phyloP scores from a whole-genome alignment of 2,329 filamentous ascomycete species.

The Raffaelea ambrosiae region DNA sequence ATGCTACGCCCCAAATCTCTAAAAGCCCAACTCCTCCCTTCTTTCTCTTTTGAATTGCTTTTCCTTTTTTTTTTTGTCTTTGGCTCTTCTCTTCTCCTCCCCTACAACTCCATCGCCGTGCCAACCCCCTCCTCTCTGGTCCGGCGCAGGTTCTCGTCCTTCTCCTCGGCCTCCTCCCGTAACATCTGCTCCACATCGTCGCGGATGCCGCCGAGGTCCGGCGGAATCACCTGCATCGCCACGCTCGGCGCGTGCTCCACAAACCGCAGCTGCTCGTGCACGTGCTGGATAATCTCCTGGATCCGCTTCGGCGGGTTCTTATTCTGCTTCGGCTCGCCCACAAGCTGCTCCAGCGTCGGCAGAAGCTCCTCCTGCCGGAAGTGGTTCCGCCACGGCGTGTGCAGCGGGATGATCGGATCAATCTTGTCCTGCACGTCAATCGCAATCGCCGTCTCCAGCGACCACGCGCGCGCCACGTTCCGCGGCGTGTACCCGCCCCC shows the following conservation, averaged over 20 bases:
- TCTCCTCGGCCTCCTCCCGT: conserved; percentile 55
- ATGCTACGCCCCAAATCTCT: no score
- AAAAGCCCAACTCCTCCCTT: background rate
- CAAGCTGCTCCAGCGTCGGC: conserved; percentile 68
- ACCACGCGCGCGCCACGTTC: conserved; percentile 95
- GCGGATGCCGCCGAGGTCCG: conserved; percentile 60
- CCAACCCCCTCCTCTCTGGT: conserved; percentile 50
- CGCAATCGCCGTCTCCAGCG: conserved; percentile 88
- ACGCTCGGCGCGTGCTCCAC: conserved; percentile 80
- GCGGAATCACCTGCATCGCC: conserved; percentile 72
- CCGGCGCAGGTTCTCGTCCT: conserved; percentile 43
- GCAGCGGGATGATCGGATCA: conserved; percentile 61
- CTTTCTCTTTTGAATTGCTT: background rate
- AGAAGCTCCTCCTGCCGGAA: conserved; percentile 86
- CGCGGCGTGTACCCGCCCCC: conserved; percentile 94
- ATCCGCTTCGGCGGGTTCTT: conserved; percentile 71
- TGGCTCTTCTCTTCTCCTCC: background rate
- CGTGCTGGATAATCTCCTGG: conserved; percentile 64
- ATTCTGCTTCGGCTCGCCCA: conserved; percentile 64
- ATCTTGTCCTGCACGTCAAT: conserved; percentile 67
- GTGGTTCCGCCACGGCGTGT: conserved; percentile 79
- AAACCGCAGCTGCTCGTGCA: conserved; percentile 80
- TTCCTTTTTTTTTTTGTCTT: background rate
- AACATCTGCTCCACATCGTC: conserved; percentile 61
- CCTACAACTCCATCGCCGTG: conserved; percentile 40